Conservation (phyloP, 768 basidiomycete species). For the Chalciporus sphaerocephalus region DNA sequence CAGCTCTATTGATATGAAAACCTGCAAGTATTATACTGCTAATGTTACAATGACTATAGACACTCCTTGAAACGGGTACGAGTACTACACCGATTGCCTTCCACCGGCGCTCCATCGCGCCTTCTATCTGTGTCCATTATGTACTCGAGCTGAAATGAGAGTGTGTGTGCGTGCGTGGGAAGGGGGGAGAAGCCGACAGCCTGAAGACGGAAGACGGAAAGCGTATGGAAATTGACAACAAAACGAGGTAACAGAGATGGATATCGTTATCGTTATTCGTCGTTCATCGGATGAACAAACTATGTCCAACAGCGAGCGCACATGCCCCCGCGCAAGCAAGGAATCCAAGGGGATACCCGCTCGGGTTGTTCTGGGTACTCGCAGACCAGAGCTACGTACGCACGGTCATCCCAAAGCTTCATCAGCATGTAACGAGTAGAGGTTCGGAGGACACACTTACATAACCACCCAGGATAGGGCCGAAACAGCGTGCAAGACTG, state of each 20-base stretch:
- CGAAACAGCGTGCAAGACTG: slow-evolving; percentile 86
- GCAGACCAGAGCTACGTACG: slow-evolving; percentile 61
- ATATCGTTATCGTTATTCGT: no score
- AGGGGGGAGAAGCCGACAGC: no score
- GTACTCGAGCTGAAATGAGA: not conserved
- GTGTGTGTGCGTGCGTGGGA: no score
- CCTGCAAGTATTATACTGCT: not conserved
- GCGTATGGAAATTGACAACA: not conserved
- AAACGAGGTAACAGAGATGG: not conserved
- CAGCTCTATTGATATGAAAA: no score
- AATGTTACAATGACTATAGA: not conserved
- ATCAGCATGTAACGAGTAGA: not conserved
- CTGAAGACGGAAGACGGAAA: not conserved
- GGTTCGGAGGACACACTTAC: slow-evolving; percentile 35
- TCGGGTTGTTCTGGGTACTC: slow-evolving; percentile 63
- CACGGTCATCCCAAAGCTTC: slow-evolving; percentile 5
- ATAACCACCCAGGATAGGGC: slow-evolving; percentile 80
- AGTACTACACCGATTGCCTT: no score
- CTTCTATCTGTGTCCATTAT: not conserved
- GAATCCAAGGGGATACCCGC: slow-evolving; percentile 74
- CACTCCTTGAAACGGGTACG: not conserved
- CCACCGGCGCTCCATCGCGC: no score
- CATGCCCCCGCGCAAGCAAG: slow-evolving; percentile 60
- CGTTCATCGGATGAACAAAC: slow-evolving; percentile 64
- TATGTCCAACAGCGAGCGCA: slow-evolving; percentile 59